Conservation (phyloP, 305 asterid species). For the Rubia tinctorum region DNA sequence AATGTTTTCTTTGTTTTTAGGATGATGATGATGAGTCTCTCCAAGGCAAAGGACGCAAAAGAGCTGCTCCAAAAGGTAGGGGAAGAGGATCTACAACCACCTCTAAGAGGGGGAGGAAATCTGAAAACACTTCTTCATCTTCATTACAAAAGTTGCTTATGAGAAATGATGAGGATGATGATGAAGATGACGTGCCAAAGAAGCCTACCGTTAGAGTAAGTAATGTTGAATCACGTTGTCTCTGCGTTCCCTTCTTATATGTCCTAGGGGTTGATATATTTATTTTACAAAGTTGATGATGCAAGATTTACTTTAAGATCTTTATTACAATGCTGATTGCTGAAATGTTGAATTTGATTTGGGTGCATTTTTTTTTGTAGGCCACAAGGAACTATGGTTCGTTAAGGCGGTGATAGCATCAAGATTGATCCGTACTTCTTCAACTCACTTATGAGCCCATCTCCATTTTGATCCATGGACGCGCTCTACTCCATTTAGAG, state of each 20-base stretch:
- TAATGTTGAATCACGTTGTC: conserved; percentile 12
- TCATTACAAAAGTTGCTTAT: conserved; percentile 68
- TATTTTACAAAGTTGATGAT: neutral
- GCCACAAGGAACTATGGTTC: conserved; percentile 91
- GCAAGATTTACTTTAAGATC: neutral
- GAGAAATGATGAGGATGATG: conserved; percentile 66
- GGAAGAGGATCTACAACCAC: conserved; percentile 65
- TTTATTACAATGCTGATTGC: neutral
- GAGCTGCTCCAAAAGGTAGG: conserved; percentile 90
- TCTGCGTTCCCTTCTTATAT: neutral
- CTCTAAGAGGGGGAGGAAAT: conserved; percentile 76
- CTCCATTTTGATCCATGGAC: neutral
- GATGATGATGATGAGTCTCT: conserved; percentile 52
- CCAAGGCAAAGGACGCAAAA: conserved; percentile 69
- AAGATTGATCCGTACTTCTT: neutral
- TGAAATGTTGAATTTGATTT: neutral
- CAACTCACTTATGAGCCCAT: neutral
- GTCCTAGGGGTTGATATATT: neutral
- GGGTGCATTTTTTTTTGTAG: conserved; percentile 34
- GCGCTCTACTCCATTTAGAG: neutral
- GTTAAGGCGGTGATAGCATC: conserved; percentile 50
- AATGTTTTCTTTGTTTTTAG: conserved; percentile 24
- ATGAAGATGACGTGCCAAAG: conserved; percentile 59
- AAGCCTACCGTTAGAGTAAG: conserved; percentile 76
- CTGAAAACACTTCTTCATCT: conserved; percentile 58